phyloP scores from a whole-genome alignment of 2,329 filamentous ascomycete genomes.

The Cercospora janseana region DNA sequence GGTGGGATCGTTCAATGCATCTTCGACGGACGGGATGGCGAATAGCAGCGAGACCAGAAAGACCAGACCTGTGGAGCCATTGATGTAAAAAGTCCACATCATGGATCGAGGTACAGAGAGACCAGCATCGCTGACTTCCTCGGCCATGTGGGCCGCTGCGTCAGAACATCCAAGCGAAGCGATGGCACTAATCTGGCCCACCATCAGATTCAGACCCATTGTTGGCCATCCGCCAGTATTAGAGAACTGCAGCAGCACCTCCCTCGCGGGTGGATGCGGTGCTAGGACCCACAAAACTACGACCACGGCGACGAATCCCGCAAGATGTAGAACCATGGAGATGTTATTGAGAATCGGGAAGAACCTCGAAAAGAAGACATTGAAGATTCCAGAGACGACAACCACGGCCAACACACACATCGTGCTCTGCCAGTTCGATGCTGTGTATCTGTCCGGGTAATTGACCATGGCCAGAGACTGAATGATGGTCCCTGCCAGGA shows the following conservation, averaged over 20 bases:
- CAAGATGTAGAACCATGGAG: slow-evolving; percentile 22
- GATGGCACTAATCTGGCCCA: slow-evolving; percentile 31
- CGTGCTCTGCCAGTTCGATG: slow-evolving; percentile 25
- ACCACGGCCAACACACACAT: slow-evolving; percentile 24
- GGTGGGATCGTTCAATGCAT: slow-evolving; percentile 24
- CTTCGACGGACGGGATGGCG: slow-evolving; percentile 24
- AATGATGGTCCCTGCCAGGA: slow-evolving; percentile 25
- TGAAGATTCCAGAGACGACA: slow-evolving; percentile 25
- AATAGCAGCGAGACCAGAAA: slow-evolving; percentile 25
- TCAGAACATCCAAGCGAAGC: slow-evolving; percentile 25
- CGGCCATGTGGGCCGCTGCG: slow-evolving; percentile 25
- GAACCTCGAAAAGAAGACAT: slow-evolving; percentile 22
- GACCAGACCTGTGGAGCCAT: slow-evolving; percentile 22
- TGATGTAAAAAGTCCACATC: slow-evolving; percentile 30
- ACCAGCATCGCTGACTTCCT: slow-evolving; percentile 28
- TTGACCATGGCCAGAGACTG: slow-evolving; percentile 25
- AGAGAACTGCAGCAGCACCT: slow-evolving; percentile 33
- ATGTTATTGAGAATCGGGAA: slow-evolving; percentile 25
- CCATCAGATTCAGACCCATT: slow-evolving; percentile 32
- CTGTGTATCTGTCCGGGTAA: slow-evolving; percentile 19
- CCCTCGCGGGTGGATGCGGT: slow-evolving; percentile 26
- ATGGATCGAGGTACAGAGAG: slow-evolving; percentile 34
- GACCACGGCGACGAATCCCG: slow-evolving; percentile 23
- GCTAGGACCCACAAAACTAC: slow-evolving; percentile 23
- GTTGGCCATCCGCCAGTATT: slow-evolving; percentile 33